Evolutionary conservation across 768 basidiomycete genomes (phyloP).

Genomic region (Paxillus involutus): DNA sequence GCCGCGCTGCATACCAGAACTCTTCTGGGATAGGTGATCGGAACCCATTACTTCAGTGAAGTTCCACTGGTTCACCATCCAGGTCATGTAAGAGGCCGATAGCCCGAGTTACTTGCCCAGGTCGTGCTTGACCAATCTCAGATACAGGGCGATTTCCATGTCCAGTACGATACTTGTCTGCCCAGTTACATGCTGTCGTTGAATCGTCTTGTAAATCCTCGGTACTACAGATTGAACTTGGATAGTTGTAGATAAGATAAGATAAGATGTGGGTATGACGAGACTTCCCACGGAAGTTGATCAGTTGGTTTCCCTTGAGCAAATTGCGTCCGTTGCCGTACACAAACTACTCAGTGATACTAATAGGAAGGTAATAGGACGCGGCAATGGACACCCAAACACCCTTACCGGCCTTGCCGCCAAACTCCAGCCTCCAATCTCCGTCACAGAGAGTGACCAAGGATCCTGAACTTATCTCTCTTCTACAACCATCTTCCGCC

Average conservation of each 20-base stretch:
- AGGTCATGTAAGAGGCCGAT: no score
- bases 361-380: not conserved
- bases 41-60: no score
- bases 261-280: not conserved
- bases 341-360: not conserved
- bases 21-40: no score
- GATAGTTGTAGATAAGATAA: slow-evolving; percentile 1
- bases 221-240: no score
- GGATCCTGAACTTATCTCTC: not conserved
- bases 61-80: no score
- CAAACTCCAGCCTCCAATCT: slow-evolving; percentile 12
- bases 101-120: no score
- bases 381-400: slow-evolving; percentile 15
- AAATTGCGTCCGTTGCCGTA: slow-evolving; percentile 13
- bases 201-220: no score
- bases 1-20: no score
- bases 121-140: no score
- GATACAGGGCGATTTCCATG: no score
- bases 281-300: slow-evolving; percentile 4
- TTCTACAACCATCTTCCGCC: slow-evolving; percentile 3
- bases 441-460: slow-evolving; percentile 6
- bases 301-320: not conserved
- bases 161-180: no score
- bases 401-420: slow-evolving; percentile 8
- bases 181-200: no score